Evolutionary conservation across 2,329 filamentous ascomycete species (phyloP).

Genomic region (Diaporthe amygdali): DNA sequence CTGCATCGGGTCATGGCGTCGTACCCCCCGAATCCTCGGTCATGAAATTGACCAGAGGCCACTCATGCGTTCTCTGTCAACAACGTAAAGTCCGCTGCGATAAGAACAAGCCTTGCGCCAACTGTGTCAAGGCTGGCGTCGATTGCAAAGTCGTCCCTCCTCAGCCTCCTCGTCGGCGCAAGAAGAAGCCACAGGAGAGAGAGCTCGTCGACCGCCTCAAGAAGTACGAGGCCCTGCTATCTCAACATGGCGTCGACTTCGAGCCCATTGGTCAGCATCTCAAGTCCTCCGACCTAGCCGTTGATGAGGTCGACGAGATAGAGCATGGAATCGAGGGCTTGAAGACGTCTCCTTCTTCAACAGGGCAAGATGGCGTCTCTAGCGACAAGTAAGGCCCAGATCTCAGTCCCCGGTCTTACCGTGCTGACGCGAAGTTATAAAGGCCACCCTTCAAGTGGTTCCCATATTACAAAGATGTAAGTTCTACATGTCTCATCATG

Average conservation of each 20-base stretch:
- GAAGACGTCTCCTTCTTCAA: slow-evolving; percentile 56
- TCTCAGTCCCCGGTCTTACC: slow-evolving; percentile 27
- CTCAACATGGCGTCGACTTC: slow-evolving; percentile 71
- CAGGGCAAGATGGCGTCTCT: slow-evolving; percentile 41
- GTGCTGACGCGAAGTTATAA: slow-evolving; percentile 31
- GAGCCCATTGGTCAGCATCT: slow-evolving; percentile 66
- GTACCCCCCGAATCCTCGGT: slow-evolving; percentile 44
- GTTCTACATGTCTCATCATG: slow-evolving; percentile 24
- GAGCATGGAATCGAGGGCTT: slow-evolving; percentile 61
- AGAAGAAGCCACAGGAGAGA: slow-evolving; percentile 71
- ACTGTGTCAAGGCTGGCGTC: slow-evolving; percentile 67
- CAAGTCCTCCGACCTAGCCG: slow-evolving; percentile 43
- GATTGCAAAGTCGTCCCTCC: slow-evolving; percentile 66
- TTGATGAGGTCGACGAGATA: slow-evolving; percentile 61
- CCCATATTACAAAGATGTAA: slow-evolving; percentile 58
- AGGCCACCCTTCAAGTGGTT: slow-evolving; percentile 52
- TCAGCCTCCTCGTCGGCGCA: slow-evolving; percentile 61
- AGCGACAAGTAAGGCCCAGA: slow-evolving; percentile 35
- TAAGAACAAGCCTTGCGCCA: slow-evolving; percentile 73
- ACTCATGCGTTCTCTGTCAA: slow-evolving; percentile 75
- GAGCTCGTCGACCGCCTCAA: slow-evolving; percentile 73
- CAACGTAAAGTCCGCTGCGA: slow-evolving; percentile 79
- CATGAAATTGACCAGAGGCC: slow-evolving; percentile 60
- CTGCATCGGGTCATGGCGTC: slow-evolving; percentile 29
- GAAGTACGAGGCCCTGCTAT: slow-evolving; percentile 70